Evolutionary conservation across 176 grass and related monocot genomes (phyloP), one percentile per base, ranked within the genome.

Genomic region (Aegilops sharonensis): DNA sequence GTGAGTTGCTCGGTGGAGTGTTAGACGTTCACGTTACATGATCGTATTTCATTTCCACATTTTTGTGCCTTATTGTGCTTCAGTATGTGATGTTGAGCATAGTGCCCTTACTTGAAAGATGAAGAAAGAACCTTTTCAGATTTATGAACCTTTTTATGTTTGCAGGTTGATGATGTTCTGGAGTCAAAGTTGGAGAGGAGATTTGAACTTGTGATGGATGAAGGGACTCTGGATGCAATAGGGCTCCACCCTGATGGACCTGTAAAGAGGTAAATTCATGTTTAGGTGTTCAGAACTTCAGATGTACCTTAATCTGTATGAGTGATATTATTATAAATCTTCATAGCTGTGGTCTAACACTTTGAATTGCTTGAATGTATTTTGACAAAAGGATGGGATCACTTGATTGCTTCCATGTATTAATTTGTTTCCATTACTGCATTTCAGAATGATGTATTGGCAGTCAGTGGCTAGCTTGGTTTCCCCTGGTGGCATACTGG

Each of bases 391-490:
- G 25, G 29, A 83, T 50, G 0, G 17, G 4, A n/a, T 13, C 18
- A 71, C 4, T 57, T 59, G 43, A 17, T 70, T 18, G 65, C 11
- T 68, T 57, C 9, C 27, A 54, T 82, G 69, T 1, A 39, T 77
- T 87, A 78, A 82, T 73, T 15, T 80, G 10, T 88, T 21, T 83
- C 68, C 11, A 20, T 30, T 89, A 8, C 23, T 73, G 36, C 43
- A 83, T 89, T 92, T 83, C 85, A 98, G 95, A 81, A 92, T 95
- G 91, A 95, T 98, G 93, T 98, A 98, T 77, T 98, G 93, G 95
- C 84, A 98, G 29, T 95, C 95, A 9, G 91, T 95, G 30, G 87
- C 84, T 23, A 83, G 91, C 37, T 85, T 98, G 91, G 90, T 98
- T 84, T 83, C 83, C 36, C 79, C 90, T 79, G 95, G 95, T 72